Percentiles rank a stretch among this genome's conserved stretches.
Conservation (phyloP, 2,329 filamentous ascomycete genomes). For the Stagonosporopsis cucurbitacearum region DNA sequence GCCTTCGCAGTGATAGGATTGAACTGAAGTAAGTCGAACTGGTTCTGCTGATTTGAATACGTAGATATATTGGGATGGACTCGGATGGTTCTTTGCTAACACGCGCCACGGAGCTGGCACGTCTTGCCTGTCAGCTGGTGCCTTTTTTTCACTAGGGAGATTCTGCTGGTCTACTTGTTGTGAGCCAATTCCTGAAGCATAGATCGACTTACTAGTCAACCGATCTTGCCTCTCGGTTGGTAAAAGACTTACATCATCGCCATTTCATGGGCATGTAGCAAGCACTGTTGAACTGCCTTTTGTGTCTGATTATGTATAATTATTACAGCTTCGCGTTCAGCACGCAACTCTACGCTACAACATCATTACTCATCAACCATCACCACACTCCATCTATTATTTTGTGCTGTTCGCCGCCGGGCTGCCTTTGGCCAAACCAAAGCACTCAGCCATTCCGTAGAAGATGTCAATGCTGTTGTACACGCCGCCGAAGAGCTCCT, state of each 20-base stretch:
- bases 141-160: background rate
- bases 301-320: conserved; percentile 1
- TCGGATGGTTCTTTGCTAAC: no score
- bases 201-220: background rate
- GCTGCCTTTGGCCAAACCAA: conserved; percentile 56
- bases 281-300: background rate
- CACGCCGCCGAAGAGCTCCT: conserved; percentile 74
- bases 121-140: background rate
- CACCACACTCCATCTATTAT: background rate
- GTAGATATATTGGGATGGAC: no score
- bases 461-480: conserved; percentile 77
- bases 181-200: background rate
- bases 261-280: background rate
- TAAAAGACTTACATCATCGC: background rate
- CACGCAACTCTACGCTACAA: conserved; percentile 10
- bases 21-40: background rate
- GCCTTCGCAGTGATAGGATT: background rate
- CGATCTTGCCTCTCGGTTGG: background rate
- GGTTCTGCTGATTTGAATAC: no score
- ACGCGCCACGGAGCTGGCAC: background rate
- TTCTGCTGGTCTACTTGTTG: background rate
- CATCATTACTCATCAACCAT: conserved; percentile 17
- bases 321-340: conserved; percentile 4
- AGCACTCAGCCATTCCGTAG: conserved; percentile 73
- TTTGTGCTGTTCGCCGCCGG: conserved; percentile 8